These are phyloP conservation scores for Taiozyma sp. DNA, from an alignment of 1,139 yeast genomes.

Conservation along the genomic window DNA sequence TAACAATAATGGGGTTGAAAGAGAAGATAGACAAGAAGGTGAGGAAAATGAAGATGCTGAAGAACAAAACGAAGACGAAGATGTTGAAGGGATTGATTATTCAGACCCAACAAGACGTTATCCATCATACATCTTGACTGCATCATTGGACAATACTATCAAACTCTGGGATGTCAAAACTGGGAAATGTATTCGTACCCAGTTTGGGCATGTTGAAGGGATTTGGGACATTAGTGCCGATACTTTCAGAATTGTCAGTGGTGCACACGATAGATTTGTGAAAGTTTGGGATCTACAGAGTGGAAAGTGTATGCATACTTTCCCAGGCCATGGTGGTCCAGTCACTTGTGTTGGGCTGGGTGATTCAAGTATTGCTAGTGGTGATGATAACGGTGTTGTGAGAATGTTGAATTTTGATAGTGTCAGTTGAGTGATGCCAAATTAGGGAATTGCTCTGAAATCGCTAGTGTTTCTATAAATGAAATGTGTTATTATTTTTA, in stretches of 20 bases:
- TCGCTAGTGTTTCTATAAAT: no score
- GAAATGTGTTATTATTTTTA: no score
- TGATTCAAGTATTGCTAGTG: constrained; percentile 86
- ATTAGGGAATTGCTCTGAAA: no score
- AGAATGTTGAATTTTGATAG: constrained; percentile 74
- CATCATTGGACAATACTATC: constrained; percentile 89
- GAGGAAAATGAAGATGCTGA: constrained; percentile 15
- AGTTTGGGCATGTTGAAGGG: constrained; percentile 96
- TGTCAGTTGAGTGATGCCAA: constrained; percentile 1
- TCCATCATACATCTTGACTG: constrained; percentile 82
- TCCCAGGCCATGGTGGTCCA: constrained; percentile 65
- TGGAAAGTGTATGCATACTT: constrained; percentile 91
- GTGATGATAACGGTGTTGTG: constrained; percentile 81
- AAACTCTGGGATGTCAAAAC: constrained; percentile 87
- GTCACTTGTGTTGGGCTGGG: constrained; percentile 87
- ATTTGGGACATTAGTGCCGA: constrained; percentile 97
- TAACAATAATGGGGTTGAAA: constrained; percentile 4
- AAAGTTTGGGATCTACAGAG: constrained; percentile 95
- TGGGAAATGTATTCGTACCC: constrained; percentile 86
- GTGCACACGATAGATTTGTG: constrained; percentile 85
- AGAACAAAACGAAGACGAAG: constrained; percentile 20
- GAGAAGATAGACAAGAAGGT: background rate
- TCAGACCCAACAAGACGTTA: constrained; percentile 28
- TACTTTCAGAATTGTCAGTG: constrained; percentile 87
- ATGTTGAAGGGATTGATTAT: constrained; percentile 21